phyloP scores from a whole-genome alignment of 352 stramenopile genomes.

The Pythium phragmitis region DNA sequence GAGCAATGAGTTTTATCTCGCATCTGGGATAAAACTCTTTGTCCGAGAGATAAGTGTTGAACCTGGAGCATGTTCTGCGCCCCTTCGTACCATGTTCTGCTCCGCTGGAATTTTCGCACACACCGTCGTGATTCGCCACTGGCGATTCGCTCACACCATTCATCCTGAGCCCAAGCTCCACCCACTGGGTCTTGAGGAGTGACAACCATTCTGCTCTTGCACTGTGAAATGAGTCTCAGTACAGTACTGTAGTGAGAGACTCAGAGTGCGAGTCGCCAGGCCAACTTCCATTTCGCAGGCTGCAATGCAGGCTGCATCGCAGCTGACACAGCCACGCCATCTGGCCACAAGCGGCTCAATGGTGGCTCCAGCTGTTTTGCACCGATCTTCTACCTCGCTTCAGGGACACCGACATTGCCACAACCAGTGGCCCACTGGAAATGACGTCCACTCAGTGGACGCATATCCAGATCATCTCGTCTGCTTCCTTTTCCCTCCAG shows the following conservation, averaged over 20 bases:
- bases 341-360: not conserved
- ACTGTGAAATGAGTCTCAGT: too few relatives aligned
- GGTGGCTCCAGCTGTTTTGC: conserved; percentile 18
- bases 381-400: not conserved
- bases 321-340: not conserved
- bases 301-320: not conserved
- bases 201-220: too few relatives aligned
- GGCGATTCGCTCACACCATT: not conserved
- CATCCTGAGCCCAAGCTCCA: not conserved
- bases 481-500: not conserved
- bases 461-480: too few relatives aligned
- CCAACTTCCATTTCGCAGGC: not conserved
- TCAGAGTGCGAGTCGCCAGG: not conserved
- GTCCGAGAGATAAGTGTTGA: too few relatives aligned
- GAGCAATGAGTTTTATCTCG: too few relatives aligned
- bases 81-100: too few relatives aligned
- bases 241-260: not conserved
- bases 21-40: too few relatives aligned
- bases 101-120: too few relatives aligned
- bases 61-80: too few relatives aligned
- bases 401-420: not conserved
- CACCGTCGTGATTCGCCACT: too few relatives aligned
- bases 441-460: not conserved
- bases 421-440: not conserved
- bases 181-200: too few relatives aligned